Base-by-base conservation (phyloP, 1,284 basidiomycete species). In the Moesziomyces parantarcticus region DNA sequence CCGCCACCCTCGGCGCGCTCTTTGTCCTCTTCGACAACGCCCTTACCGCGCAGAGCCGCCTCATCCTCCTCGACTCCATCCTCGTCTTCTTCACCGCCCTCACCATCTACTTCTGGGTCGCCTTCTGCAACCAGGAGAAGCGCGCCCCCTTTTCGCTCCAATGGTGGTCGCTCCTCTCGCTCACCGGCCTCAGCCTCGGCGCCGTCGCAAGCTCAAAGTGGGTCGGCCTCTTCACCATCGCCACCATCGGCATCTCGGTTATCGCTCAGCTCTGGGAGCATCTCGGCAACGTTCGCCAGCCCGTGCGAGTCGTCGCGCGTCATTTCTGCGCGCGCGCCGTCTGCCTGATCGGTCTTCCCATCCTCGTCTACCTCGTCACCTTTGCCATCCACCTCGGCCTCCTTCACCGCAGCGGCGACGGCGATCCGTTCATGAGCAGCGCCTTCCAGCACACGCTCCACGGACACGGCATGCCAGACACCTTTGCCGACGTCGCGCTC, bases 161-260 rank as follows among this genome's bases (percentile, higher is more conserved):
- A 3, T 99, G 97, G 96, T 99, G 97, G 97, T 87, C 87, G 0
- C 96, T 93, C 90, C 90, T 99, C 22, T 85, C 88, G n/a, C 87
- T 97, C 42, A 92, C 93, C 0, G 97, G 97, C 39, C 86, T 94
- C 20, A 89, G 90, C 0, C 89, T 99, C 20, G 97, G 97, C 44
- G 93, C 94, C 1, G 94, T 97, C 41, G 89, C 92, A 45, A 92
- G 90, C 79, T 94, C 92, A 86, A 99, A 99, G 85, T 99, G 97
- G 97, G 96, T 99, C 53, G 97, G 97, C 8, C 87, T 99, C 34
- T 98, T 99, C 86, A 99, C 95, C n/a, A 94, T 99, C 76, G 94
- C 95, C 8, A 96, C 95, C 5, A 86, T 99, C 57, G 97, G 96
- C 16, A 81, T 92, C 25, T 90, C 90, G 73, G 97, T 94, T 1